These are phyloP conservation scores for Fomitopsis betulina DNA, from an alignment of 1,284 basidiomycete genomes.

Conservation along the genomic window DNA sequence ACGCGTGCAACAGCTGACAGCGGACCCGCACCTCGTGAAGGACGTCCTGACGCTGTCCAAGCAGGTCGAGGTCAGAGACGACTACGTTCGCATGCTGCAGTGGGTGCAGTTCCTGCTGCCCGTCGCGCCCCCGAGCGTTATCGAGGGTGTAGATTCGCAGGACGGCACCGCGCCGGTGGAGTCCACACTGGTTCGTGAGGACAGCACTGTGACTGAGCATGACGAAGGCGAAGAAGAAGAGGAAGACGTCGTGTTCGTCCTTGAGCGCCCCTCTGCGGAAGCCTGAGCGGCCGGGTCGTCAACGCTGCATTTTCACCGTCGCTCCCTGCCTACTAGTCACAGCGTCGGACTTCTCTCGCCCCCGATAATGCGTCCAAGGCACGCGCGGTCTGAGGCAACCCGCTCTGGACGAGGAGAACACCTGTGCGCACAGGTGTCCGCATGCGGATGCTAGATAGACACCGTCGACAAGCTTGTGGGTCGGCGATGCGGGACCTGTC, in stretches of 20 bases:
- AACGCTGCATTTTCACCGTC: background rate
- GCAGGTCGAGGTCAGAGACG: conserved; percentile 68
- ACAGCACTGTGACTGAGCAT: background rate
- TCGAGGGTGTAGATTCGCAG: conserved; percentile 4
- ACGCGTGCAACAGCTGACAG: conserved; percentile 69
- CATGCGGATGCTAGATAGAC: background rate
- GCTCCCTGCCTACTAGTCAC: background rate
- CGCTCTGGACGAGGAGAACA: background rate
- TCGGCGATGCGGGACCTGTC: background rate
- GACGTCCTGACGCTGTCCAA: conserved; percentile 69
- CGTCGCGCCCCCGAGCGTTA: conserved; percentile 44
- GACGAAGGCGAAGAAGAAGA: conserved; percentile 41
- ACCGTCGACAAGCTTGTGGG: background rate
- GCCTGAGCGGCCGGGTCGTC: conserved; percentile 21
- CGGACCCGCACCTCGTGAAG: conserved; percentile 60
- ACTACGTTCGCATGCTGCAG: conserved; percentile 60
- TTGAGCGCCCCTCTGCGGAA: conserved; percentile 31
- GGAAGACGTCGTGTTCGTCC: conserved; percentile 49
- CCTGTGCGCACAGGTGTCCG: background rate
- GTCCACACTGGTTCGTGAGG: conserved; percentile 9
- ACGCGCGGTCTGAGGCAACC: no score
- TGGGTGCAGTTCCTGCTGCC: conserved; percentile 77
- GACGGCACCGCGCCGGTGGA: conserved; percentile 1
- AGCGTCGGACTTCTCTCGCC: background rate
- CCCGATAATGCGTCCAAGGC: no score